Conservation (phyloP, 2,329 filamentous ascomycete species). For the Xylariaceae sp. region DNA sequence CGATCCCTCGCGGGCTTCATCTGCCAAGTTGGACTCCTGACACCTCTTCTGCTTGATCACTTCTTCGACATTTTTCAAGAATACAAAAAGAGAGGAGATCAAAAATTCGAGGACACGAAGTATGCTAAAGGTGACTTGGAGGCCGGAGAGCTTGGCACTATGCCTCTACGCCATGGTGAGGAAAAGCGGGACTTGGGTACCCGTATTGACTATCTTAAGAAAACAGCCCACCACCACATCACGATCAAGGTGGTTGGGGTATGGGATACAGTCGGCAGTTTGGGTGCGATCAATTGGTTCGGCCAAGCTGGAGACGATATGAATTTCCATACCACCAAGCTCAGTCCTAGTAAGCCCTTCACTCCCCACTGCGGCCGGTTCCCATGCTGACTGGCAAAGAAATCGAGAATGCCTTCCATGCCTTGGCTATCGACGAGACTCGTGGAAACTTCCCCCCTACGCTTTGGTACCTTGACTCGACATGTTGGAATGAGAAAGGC, state of each 20-base stretch:
- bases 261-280: conserved; percentile 17
- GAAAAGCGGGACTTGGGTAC: conserved; percentile 1
- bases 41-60: conserved; percentile 4
- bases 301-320: conserved; percentile 7
- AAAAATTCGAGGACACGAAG: neutral
- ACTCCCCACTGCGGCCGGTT: neutral
- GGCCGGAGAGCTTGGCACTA: conserved; percentile 9
- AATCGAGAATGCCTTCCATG: conserved; percentile 20
- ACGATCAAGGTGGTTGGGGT: conserved; percentile 15
- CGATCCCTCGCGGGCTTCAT: conserved; percentile 12
- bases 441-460: conserved; percentile 11
- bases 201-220: neutral
- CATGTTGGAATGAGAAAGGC: neutral
- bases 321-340: conserved; percentile 5
- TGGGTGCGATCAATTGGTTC: conserved; percentile 5
- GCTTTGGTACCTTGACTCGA: conserved; percentile 12
- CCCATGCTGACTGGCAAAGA: neutral
- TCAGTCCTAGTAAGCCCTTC: conserved; percentile 6
- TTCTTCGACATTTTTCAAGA: conserved; percentile 5
- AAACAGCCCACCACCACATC: neutral
- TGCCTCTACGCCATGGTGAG: neutral
- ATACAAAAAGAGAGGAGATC: conserved; percentile 11
- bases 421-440: conserved; percentile 15
- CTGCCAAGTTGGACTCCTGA: conserved; percentile 10
- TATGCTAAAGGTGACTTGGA: neutral